These are phyloP conservation scores for Penicillium soppii DNA, from an alignment of 495 filamentous ascomycete species.

Conservation along the genomic window DNA sequence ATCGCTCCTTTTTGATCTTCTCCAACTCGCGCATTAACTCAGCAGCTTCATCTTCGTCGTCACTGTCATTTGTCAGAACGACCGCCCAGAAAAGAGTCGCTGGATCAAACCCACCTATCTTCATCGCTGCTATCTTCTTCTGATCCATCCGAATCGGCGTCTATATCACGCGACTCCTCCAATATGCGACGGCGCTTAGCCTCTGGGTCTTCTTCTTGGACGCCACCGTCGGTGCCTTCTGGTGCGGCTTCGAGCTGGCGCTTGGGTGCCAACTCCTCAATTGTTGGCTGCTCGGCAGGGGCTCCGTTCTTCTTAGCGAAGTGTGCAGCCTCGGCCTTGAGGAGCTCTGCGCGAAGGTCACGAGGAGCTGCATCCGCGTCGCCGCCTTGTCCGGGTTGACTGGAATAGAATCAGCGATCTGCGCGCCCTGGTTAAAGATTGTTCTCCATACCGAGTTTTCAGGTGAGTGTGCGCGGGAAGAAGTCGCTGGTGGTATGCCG, in stretches of 20 bases:
- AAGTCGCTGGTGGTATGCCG: constrained; percentile 94
- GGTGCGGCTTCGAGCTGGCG: constrained; percentile 59
- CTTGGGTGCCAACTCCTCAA: constrained; percentile 52
- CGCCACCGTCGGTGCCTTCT: constrained; percentile 25
- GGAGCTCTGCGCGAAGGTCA: constrained; percentile 87
- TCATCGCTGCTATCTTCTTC: constrained; percentile 72
- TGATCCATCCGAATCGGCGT: constrained; percentile 79
- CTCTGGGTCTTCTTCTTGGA: constrained; percentile 63
- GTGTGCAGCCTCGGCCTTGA: constrained; percentile 83
- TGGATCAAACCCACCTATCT: constrained; percentile 47
- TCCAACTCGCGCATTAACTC: constrained; percentile 89
- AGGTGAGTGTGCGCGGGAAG: constrained; percentile 89
- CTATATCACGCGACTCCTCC: constrained; percentile 85
- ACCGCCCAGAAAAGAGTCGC: background rate
- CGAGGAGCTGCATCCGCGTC: constrained; percentile 60
- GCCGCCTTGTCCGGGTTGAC: constrained; percentile 85
- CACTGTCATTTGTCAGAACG: constrained; percentile 40
- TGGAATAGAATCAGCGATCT: constrained; percentile 27
- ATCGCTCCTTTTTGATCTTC: constrained; percentile 88
- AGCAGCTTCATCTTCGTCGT: constrained; percentile 85
- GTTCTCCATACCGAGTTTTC: constrained; percentile 66
- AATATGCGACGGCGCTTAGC: constrained; percentile 84
- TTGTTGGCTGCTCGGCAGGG: constrained; percentile 38
- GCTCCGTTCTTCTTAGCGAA: constrained; percentile 78
- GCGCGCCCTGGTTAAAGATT: background rate